A percentile compares a stretch with the other conserved stretches of the same genome.
Conservation (phyloP, 768 basidiomycete genomes). For the Mycena kentingensis region DNA sequence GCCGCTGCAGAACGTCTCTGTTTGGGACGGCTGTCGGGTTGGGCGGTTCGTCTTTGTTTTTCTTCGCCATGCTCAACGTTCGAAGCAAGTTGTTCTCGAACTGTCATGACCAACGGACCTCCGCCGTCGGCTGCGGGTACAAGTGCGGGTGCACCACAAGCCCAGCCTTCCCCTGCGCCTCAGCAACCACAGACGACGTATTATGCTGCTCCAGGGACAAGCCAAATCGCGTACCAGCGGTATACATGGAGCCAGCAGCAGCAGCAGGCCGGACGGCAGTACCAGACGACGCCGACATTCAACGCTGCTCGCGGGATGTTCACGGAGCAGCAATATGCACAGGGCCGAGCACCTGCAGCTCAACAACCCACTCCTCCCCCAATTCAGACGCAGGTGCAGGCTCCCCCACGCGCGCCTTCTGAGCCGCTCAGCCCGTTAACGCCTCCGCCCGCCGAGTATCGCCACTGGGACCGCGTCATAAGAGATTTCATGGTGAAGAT, state of each 20-base stretch:
- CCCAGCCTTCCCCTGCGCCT: constrained; percentile 7
- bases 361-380: constrained; percentile 1
- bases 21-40: constrained; percentile 62
- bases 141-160: constrained; percentile 22
- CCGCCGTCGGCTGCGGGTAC: constrained; percentile 44
- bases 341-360: no score
- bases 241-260: no score
- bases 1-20: constrained; percentile 76
- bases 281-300: no score
- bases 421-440: constrained; percentile 17
- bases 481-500: constrained; percentile 54
- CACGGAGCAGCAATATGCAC: no score
- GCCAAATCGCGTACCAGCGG: no score
- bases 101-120: constrained; percentile 42
- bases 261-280: no score
- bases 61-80: constrained; percentile 89
- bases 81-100: neutral
- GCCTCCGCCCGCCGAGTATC: constrained; percentile 38
- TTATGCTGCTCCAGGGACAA: neutral
- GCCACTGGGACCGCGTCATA: constrained; percentile 64
- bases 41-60: constrained; percentile 57
- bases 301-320: no score
- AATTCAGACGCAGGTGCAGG: neutral
- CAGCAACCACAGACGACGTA: neutral
- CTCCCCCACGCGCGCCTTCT: constrained; percentile 9